Conservation (phyloP, 2,329 filamentous ascomycete species). For the Aspergillus viridinutans region DNA sequence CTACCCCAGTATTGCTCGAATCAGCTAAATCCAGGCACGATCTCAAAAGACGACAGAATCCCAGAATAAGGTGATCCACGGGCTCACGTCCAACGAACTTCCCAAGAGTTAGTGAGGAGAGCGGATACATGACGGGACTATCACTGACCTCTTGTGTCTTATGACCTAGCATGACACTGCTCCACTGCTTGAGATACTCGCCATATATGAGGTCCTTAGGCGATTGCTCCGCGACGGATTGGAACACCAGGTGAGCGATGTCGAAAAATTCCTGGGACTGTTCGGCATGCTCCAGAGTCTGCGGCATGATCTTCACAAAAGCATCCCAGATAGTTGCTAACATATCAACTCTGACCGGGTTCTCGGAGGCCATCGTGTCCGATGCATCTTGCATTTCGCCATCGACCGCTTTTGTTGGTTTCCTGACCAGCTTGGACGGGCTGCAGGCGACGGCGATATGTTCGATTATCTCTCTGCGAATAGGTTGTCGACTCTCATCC, state of each 20-base stretch:
- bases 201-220: constrained; percentile 34
- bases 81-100: constrained; percentile 46
- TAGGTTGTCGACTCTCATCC: constrained; percentile 37
- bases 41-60: constrained; percentile 42
- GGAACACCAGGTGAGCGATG: constrained; percentile 40
- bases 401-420: constrained; percentile 13
- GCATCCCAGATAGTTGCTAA: constrained; percentile 45
- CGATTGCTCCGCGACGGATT: constrained; percentile 38
- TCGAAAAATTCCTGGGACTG: constrained; percentile 47
- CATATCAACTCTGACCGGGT: constrained; percentile 33
- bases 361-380: constrained; percentile 17
- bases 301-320: constrained; percentile 38
- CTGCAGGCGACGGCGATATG: constrained; percentile 37
- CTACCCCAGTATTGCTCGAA: constrained; percentile 25
- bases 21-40: constrained; percentile 39
- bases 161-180: constrained; percentile 40
- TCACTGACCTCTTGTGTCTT: constrained; percentile 38
- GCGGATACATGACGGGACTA: background rate
- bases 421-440: constrained; percentile 28
- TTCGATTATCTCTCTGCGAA: constrained; percentile 38
- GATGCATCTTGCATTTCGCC: constrained; percentile 14
- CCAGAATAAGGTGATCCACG: constrained; percentile 41
- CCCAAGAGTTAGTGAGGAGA: constrained; percentile 15
- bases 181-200: constrained; percentile 43
- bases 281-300: constrained; percentile 32